Conservation (phyloP, 2,329 filamentous ascomycete species). For the Clarireedia hainanense region DNA sequence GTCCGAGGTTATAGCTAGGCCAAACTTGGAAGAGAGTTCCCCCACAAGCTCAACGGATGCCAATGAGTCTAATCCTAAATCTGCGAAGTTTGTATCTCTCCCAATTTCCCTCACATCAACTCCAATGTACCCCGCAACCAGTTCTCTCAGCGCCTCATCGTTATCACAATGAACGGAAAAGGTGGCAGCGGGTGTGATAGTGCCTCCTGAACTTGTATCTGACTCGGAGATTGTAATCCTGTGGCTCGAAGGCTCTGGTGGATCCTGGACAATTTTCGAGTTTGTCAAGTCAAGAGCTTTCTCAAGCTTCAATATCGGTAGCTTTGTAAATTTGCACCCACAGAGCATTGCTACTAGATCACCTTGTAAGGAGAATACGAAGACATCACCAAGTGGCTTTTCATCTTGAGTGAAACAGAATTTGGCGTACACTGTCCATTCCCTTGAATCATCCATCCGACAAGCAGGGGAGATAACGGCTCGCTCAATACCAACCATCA, state of each 20-base stretch:
- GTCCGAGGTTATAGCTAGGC: no score
- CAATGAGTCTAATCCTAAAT: constrained; percentile 33
- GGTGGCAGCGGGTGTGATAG: not conserved
- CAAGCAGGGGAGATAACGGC: not conserved
- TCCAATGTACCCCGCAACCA: constrained; percentile 1
- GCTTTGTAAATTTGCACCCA: not conserved
- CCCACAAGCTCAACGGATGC: constrained; percentile 30
- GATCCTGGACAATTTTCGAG: not conserved
- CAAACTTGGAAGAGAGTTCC: constrained; percentile 20
- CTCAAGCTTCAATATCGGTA: not conserved
- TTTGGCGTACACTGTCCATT: constrained; percentile 6
- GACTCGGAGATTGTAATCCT: not conserved
- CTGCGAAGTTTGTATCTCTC: constrained; percentile 23
- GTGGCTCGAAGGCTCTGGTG: not conserved
- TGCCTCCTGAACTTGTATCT: not conserved
- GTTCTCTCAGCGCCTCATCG: not conserved
- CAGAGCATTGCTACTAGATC: not conserved
- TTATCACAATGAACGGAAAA: not conserved
- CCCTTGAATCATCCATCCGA: not conserved
- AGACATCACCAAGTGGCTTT: constrained; percentile 1
- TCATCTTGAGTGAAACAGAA: not conserved
- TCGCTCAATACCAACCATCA: not conserved
- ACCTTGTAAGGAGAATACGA: constrained; percentile 4
- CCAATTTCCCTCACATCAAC: constrained; percentile 4
- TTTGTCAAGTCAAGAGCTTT: not conserved